Evolutionary conservation across 768 basidiomycete genomes (phyloP), one percentile per base, ranked within the genome.

Genomic region (Fomitopsis pulvina): DNA sequence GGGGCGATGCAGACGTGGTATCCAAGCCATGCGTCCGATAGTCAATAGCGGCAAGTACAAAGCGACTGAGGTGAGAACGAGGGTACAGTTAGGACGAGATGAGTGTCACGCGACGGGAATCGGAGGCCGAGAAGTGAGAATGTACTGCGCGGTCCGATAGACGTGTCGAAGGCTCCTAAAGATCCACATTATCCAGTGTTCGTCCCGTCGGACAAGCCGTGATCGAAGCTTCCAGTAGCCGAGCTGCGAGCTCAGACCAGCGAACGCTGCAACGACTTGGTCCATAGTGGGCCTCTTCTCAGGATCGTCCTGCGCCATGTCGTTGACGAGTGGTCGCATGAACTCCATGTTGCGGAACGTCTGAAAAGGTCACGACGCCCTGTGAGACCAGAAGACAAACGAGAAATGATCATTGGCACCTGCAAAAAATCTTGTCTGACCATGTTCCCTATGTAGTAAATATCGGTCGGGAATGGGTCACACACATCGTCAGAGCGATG

Each of bases 301-400:
- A 1, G 70, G 68, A 30, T 68, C 64, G 0, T 61, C 53, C 37
- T 65, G 55, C 0, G 61, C 55, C 70, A 67, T 93, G 16, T 49
- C 40, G n/a, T 46, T 49, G 3, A 67, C 54, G 3, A 71, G 57
- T 1, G 53, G 50, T 8, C 25, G 16, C 54, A 69, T 61, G 51
- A 71, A 68, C 5, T 66, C 64, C 11, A 70, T 52, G 0, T 60
- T 61, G 8, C 39, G 21, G 26, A 54, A 58, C 34, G 45, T 48
- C 60, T 64, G 53, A 25, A 3, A 27, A 12, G 11, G 8, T 16
- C 18, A 22, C 18, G 11, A n/a, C 7, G 27, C 10, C 7, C 18
- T 20, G 30, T 22, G 11, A 34, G n/a, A 46, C 2, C 0, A 21
- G 29, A 38, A 8, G 22, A 11, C 24, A n/a, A 21, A 39, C 21